phyloP scores from a whole-genome alignment of 2,329 filamentous ascomycete species.

The Xylaria sp. region DNA sequence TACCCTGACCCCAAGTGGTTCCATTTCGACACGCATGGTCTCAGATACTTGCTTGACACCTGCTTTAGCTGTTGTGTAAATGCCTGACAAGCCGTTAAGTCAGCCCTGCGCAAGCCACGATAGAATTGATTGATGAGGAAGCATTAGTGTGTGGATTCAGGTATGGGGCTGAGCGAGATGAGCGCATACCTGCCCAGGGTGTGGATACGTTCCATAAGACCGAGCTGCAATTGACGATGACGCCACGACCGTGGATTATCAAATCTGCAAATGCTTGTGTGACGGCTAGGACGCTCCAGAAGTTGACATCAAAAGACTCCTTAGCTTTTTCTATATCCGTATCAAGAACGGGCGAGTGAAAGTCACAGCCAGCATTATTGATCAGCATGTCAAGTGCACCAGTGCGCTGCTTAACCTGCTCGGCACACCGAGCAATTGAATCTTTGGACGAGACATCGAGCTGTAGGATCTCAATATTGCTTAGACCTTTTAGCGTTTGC shows the following conservation, averaged over 20 bases:
- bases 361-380: not conserved
- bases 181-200: too few relatives aligned
- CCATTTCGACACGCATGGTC: not conserved
- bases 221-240: not conserved
- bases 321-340: not conserved
- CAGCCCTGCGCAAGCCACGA: too few relatives aligned
- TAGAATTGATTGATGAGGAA: too few relatives aligned
- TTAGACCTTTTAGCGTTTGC: not conserved
- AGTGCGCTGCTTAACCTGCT: not conserved
- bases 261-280: not conserved
- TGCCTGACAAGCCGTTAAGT: not conserved
- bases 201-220: not conserved
- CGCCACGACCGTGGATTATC: not conserved
- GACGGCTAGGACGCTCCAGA: not conserved
- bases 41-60: not conserved
- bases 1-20: not conserved
- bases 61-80: slow-evolving; percentile 1
- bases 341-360: not conserved
- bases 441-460: not conserved
- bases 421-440: not conserved
- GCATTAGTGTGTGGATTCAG: too few relatives aligned
- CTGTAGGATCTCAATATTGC: not conserved
- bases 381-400: not conserved
- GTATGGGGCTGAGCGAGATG: too few relatives aligned
- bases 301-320: not conserved